These are phyloP conservation scores for Mariannaea elegans DNA, from an alignment of 2,329 filamentous ascomycete genomes.

Conservation along the genomic window DNA sequence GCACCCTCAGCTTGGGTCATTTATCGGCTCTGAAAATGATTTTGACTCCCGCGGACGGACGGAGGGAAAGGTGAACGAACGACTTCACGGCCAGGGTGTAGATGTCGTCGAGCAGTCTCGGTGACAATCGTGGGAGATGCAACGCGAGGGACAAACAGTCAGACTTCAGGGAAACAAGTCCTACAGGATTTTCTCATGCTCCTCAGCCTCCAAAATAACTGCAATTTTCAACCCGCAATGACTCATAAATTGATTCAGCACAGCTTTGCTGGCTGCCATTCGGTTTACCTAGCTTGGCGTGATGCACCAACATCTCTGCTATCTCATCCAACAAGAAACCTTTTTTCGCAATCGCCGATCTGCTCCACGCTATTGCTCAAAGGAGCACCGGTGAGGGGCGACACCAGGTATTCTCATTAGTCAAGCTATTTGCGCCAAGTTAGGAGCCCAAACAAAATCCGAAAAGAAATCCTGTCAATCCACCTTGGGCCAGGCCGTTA, in stretches of 20 bases:
- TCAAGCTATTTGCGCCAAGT: constrained; percentile 4
- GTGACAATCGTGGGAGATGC: no score
- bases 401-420: neutral
- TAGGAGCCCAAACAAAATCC: neutral
- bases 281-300: neutral
- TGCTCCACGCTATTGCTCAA: neutral
- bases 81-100: neutral
- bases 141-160: no score
- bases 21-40: neutral
- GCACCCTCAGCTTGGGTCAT: no score
- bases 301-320: neutral
- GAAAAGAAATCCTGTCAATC: neutral
- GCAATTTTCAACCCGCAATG: no score
- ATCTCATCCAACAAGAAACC: neutral
- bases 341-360: constrained; percentile 10
- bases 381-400: constrained; percentile 1
- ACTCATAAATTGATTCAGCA: no score
- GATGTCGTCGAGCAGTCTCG: neutral
- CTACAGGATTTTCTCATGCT: no score
- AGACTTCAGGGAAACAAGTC: no score
- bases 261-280: neutral
- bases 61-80: neutral
- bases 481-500: no score
- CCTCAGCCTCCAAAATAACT: no score
- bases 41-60: neutral